phyloP scores from a whole-genome alignment of 306 rosid species.

The Macrotyloma uniflorum region DNA sequence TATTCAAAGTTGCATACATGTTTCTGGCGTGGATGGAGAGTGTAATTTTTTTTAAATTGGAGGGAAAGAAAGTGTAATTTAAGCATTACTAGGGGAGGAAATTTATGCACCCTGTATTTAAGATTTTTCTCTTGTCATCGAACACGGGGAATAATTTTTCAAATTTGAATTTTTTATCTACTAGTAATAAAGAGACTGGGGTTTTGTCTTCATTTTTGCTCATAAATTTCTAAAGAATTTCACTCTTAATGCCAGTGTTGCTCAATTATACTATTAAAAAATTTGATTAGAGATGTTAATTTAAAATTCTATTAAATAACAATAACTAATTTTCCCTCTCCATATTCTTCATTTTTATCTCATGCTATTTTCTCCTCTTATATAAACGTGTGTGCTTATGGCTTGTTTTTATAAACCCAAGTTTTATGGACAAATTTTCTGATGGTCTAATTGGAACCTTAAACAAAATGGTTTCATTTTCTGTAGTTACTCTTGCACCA shows the following conservation, averaged over 20 bases:
- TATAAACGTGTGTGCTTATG: slow-evolving; percentile 11
- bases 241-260: background rate
- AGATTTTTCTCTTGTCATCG: slow-evolving; percentile 1
- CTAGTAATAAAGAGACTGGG: background rate
- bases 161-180: slow-evolving; percentile 9
- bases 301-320: slow-evolving; percentile 17
- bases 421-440: slow-evolving; percentile 19
- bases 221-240: background rate
- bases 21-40: background rate
- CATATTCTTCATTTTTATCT: slow-evolving; percentile 17
- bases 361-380: background rate
- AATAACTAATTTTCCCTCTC: slow-evolving; percentile 11
- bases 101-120: background rate
- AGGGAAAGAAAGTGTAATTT: background rate
- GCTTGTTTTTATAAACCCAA: slow-evolving; percentile 9
- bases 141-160: slow-evolving; percentile 6
- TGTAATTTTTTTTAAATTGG: background rate
- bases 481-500: slow-evolving; percentile 16
- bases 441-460: slow-evolving; percentile 2
- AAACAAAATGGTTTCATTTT: slow-evolving; percentile 17
- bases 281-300: background rate
- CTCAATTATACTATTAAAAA: background rate
- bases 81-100: background rate
- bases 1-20: background rate
- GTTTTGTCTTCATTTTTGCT: slow-evolving; percentile 21